These are phyloP conservation scores for Haematococcus lacustris DNA, from an alignment of 139 green algal species.

Conservation along the genomic window DNA sequence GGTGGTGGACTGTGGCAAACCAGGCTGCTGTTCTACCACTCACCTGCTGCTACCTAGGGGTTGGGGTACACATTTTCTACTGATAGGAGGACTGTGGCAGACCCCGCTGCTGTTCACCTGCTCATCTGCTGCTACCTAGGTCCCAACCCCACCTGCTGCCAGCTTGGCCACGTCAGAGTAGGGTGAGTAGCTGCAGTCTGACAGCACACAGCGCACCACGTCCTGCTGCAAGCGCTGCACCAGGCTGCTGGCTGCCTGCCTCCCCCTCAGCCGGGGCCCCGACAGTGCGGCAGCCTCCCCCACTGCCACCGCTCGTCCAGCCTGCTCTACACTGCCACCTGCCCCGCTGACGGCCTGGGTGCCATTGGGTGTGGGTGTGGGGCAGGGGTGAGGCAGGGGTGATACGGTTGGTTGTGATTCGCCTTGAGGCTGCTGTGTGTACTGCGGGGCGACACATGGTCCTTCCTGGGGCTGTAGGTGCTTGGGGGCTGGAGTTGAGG, in stretches of 20 bases:
- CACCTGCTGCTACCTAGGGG: no score
- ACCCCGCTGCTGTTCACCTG: background rate
- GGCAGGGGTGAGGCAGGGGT: no score
- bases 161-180: constrained; percentile 45
- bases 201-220: constrained; percentile 9
- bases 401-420: no score
- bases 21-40: background rate
- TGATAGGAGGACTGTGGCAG: background rate
- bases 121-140: background rate
- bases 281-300: no score
- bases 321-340: no score
- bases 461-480: no score
- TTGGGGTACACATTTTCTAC: background rate
- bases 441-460: no score
- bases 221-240: background rate
- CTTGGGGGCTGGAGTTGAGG: no score
- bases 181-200: constrained; percentile 55
- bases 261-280: background rate
- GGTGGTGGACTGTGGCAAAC: background rate
- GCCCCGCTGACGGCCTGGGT: no score
- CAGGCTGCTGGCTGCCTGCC: background rate
- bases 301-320: no score
- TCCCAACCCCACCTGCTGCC: constrained; percentile 17
- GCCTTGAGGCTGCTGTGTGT: no score
- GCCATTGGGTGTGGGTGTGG: no score